Evolutionary conservation across 805 yeast genomes (phyloP).

Genomic region (Brettanomyces custersianus): DNA sequence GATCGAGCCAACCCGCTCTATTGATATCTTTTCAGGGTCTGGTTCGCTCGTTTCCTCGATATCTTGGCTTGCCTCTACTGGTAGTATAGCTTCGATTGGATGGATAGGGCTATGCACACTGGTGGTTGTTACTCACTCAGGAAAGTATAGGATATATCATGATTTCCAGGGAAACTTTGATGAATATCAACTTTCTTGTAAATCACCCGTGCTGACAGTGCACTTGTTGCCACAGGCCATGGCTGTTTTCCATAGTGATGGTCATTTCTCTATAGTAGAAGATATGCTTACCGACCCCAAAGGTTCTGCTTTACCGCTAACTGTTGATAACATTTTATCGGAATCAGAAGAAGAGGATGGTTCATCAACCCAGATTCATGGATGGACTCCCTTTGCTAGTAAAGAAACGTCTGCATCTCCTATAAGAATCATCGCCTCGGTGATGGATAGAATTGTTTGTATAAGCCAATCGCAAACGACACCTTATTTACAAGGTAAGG

Average conservation of each 20-base stretch:
- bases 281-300: constrained; percentile 30
- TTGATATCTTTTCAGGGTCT: constrained; percentile 27
- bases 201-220: constrained; percentile 27
- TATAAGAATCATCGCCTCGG: not conserved
- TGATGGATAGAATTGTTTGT: not conserved
- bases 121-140: constrained; percentile 43
- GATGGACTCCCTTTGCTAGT: constrained; percentile 15
- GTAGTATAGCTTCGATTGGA: constrained; percentile 43
- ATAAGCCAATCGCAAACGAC: constrained; percentile 7
- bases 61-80: constrained; percentile 39
- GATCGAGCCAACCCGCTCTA: constrained; percentile 8
- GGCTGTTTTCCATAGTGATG: constrained; percentile 31
- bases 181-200: constrained; percentile 35
- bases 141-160: constrained; percentile 46
- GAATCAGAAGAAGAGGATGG: not conserved
- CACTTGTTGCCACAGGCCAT: constrained; percentile 35
- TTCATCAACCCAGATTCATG: constrained; percentile 7
- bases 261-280: constrained; percentile 26
- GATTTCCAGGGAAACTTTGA: constrained; percentile 63
- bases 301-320: constrained; percentile 11
- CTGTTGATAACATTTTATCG: not conserved
- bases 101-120: constrained; percentile 49
- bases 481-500: constrained; percentile 7
- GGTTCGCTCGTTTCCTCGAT: constrained; percentile 23
- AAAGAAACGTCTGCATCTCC: constrained; percentile 9